phyloP scores from a whole-genome alignment of 2,329 filamentous ascomycete genomes.

The Pseudonectria buxi region DNA sequence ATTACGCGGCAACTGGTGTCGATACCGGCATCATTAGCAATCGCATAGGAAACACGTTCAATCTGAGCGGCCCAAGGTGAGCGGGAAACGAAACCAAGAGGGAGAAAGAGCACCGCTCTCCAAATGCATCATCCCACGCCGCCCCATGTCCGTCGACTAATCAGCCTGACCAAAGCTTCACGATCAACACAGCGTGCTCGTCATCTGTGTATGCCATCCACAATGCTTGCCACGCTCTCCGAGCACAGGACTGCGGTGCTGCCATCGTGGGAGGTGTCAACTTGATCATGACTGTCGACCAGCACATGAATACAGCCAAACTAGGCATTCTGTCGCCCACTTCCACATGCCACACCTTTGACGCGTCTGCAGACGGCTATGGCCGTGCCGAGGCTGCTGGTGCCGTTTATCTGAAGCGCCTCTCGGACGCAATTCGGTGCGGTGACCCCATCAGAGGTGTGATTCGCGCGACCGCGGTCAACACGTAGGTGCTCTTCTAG shows the following conservation, averaged over 20 bases:
- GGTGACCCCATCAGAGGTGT: conserved; percentile 7
- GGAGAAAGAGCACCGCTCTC: no score
- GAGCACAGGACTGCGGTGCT: conserved; percentile 24
- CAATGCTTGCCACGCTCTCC: conserved; percentile 20
- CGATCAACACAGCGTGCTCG: conserved; percentile 33
- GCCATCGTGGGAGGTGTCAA: conserved; percentile 32
- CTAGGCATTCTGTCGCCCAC: conserved; percentile 14
- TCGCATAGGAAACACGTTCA: conserved; percentile 30
- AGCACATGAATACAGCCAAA: conserved; percentile 13
- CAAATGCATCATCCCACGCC: conserved; percentile 21
- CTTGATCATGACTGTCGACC: conserved; percentile 22
- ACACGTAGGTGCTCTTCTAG: no score
- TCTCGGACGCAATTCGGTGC: conserved; percentile 2
- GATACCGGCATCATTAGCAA: conserved; percentile 28
- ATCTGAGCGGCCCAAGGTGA: conserved; percentile 31
- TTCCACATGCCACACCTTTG: conserved; percentile 27
- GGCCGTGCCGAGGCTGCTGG: neutral
- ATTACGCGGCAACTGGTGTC: conserved; percentile 15
- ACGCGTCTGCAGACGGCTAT: conserved; percentile 20
- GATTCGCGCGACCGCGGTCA: conserved; percentile 4
- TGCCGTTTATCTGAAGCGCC: conserved; percentile 3
- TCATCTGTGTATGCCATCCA: conserved; percentile 24
- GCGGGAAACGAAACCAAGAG: no score
- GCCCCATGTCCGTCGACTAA: no score
- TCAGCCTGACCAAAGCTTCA: no score